Conservation (phyloP, 768 basidiomycete species). For the Cubamyces lactineus region DNA sequence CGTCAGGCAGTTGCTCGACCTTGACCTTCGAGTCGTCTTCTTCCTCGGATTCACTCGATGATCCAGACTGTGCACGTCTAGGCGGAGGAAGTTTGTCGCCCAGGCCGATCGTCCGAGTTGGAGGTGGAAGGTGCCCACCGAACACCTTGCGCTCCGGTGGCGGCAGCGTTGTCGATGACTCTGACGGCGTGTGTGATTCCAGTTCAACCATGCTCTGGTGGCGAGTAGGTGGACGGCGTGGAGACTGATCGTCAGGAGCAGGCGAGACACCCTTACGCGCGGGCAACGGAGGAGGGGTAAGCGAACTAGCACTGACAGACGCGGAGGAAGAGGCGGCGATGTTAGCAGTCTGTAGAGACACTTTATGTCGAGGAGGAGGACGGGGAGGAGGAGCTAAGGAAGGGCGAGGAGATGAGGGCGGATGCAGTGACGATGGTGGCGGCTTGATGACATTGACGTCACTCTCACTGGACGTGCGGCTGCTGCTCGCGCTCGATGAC, state of each 20-base stretch:
- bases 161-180: constrained; percentile 3
- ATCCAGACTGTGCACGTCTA: constrained; percentile 44
- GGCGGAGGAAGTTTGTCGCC: constrained; percentile 73
- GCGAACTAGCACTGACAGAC: constrained; percentile 26
- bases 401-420: constrained; percentile 24
- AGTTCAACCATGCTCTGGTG: constrained; percentile 22
- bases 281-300: constrained; percentile 43
- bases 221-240: constrained; percentile 16
- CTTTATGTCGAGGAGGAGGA: constrained; percentile 29
- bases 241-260: constrained; percentile 19
- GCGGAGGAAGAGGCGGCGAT: constrained; percentile 26
- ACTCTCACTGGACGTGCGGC: constrained; percentile 45
- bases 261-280: constrained; percentile 29
- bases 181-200: constrained; percentile 5
- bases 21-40: constrained; percentile 53
- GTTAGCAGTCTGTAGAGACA: constrained; percentile 6
- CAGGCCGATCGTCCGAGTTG: constrained; percentile 69
- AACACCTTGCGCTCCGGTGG: constrained; percentile 32
- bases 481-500: constrained; percentile 39
- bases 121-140: constrained; percentile 60
- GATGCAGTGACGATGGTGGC: constrained; percentile 25
- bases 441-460: constrained; percentile 31
- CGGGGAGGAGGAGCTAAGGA: constrained; percentile 27
- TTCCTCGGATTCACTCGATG: constrained; percentile 54
- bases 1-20: constrained; percentile 65